Evolutionary conservation across 768 basidiomycete species (phyloP), one percentile per base, ranked within the genome.

Genomic region (Phanerodontia chrysosporium): DNA sequence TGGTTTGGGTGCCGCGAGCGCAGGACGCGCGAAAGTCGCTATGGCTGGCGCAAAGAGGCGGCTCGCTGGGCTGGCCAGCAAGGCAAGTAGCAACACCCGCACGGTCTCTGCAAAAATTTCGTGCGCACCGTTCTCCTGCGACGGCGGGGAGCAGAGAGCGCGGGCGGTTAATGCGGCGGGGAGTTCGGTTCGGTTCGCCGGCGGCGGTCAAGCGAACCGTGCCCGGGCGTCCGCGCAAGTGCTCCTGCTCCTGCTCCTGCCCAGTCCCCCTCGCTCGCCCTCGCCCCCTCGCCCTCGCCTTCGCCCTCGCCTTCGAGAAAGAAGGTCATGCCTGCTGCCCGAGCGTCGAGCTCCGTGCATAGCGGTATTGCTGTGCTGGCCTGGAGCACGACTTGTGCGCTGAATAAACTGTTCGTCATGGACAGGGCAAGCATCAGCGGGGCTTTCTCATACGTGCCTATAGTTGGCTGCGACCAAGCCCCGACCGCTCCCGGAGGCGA

Each of bases 381-480:
- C 52, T 51, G 29, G 46, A 24, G 24, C 46, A 48, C 3, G 46
- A 3, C 14, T 48, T 42, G 39, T 48, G 22, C 46, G 46, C 5
- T 24, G 46, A 32, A 32, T 22, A 51, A 27, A 6, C 24, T n/a
- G 46, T 51, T 51, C 32, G 49, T 51, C 21, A 53, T 32, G 29
- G 35, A 14, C 22, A 21, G 22, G 1, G 32, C 21, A 14, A 16
- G 8, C 52, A 53, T 53, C 52, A 55, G 6, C 18, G 10, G 25
- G 18, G 57, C 42, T 44, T 58, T 58, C 57, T 51, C 57, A 51
- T 25, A 42, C 54, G 54, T 27, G 45, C 18, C 54, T 55, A 55
- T 53, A 53, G 35, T 53, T 25, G 52, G 52, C 39, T 25, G 24
- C 52, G 52, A 21, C 14, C n/a, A 53, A 53, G 35, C 52, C 35